Evolutionary conservation across 108 stramenopile genomes (phyloP).

Genomic region (Skeletonema grethae): DNA sequence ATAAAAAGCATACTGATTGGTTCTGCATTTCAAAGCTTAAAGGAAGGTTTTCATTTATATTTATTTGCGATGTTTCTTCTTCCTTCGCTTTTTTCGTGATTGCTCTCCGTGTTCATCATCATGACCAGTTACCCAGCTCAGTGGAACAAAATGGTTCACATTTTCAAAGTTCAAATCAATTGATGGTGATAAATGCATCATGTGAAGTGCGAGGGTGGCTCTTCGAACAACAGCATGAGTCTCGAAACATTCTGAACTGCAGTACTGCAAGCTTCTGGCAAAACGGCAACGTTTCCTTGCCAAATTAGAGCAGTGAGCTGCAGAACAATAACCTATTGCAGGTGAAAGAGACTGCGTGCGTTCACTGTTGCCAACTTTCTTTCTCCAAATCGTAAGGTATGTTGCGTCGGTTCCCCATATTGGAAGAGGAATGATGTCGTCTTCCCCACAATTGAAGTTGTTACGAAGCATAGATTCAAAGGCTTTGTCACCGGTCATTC

Average conservation of each 20-base stretch:
- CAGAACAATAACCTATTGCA: conserved; percentile 37
- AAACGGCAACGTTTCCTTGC: conserved; percentile 36
- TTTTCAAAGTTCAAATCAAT: conserved; percentile 17
- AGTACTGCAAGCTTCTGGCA: conserved; percentile 43
- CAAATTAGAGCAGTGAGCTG: conserved; percentile 12
- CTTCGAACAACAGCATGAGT: conserved; percentile 11
- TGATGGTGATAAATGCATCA: conserved; percentile 11
- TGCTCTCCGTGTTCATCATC: background rate
- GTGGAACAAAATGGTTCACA: conserved; percentile 25
- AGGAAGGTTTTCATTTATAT: background rate
- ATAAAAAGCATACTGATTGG: background rate
- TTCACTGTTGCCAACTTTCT: conserved; percentile 1
- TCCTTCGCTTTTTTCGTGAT: background rate
- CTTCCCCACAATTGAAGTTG: conserved; percentile 20
- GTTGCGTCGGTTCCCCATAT: conserved; percentile 50
- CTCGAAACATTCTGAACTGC: conserved; percentile 27
- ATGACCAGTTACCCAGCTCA: background rate
- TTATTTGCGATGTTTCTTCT: conserved; percentile 8
- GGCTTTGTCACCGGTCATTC: conserved; percentile 32
- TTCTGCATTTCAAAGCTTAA: too few relatives aligned
- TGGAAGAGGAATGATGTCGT: conserved; percentile 24
- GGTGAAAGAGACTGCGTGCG: conserved; percentile 1
- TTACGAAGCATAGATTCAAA: conserved; percentile 28
- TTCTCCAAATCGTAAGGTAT: conserved; percentile 45
- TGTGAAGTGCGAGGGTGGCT: conserved; percentile 35